Percentiles rank a stretch among this genome's conserved stretches.
phyloP scores from a whole-genome alignment of 2,329 filamentous ascomycete species.

The Clonostachys sp. region DNA sequence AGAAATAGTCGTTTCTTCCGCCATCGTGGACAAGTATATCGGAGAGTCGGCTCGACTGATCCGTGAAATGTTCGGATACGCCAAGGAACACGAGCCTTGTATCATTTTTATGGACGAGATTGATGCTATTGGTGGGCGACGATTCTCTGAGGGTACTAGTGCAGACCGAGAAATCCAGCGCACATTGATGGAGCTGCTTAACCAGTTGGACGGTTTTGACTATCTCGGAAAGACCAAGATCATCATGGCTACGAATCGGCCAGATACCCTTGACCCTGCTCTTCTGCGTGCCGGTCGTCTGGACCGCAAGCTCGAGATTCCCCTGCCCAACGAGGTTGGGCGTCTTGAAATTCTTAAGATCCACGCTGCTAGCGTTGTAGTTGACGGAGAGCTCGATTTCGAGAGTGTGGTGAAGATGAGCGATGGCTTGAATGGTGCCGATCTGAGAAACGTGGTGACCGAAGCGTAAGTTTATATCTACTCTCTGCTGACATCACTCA shows the following conservation, averaged over 20 bases:
- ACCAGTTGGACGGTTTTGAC: slow-evolving; percentile 98
- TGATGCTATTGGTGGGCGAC: slow-evolving; percentile 92
- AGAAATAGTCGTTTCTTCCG: slow-evolving; percentile 83
- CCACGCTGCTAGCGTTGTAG: slow-evolving; percentile 78
- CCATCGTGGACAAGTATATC: slow-evolving; percentile 99
- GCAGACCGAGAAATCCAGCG: slow-evolving; percentile 98
- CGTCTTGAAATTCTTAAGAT: slow-evolving; percentile 98
- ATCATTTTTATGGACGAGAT: slow-evolving; percentile 99
- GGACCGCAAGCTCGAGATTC: slow-evolving; percentile 97
- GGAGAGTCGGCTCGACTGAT: slow-evolving; percentile 96
- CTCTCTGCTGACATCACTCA: no score
- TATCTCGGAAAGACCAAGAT: slow-evolving; percentile 99
- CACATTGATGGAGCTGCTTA: slow-evolving; percentile 96
- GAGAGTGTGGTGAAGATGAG: slow-evolving; percentile 99
- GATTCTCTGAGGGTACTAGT: slow-evolving; percentile 96
- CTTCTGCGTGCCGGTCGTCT: slow-evolving; percentile 87
- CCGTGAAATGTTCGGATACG: slow-evolving; percentile 99
- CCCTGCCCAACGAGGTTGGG: slow-evolving; percentile 93
- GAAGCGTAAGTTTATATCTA: slow-evolving; percentile 75
- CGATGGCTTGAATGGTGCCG: slow-evolving; percentile 93
- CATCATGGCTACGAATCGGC: slow-evolving; percentile 99
- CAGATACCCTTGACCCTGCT: slow-evolving; percentile 91
- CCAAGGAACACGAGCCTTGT: slow-evolving; percentile 98
- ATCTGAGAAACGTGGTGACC: slow-evolving; percentile 95
- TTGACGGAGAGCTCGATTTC: slow-evolving; percentile 95